A percentile compares a stretch with the other conserved stretches of the same genome.
These are phyloP conservation scores for Pyricularia sp. DNA, from an alignment of 2,329 filamentous ascomycete species.

Conservation along the genomic window DNA sequence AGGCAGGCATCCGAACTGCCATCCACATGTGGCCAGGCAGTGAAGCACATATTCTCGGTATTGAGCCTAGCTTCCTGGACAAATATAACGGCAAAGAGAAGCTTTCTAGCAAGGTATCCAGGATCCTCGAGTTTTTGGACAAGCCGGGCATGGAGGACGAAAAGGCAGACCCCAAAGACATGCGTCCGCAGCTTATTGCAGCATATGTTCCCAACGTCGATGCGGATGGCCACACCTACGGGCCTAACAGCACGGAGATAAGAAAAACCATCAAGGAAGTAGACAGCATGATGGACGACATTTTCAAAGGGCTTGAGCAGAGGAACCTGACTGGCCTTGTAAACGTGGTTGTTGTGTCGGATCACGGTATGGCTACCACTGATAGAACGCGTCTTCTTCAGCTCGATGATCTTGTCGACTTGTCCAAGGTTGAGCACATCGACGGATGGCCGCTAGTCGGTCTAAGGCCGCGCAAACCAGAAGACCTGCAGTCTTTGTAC, in stretches of 20 bases:
- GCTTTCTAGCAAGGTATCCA: slow-evolving; percentile 61
- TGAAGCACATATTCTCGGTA: slow-evolving; percentile 67
- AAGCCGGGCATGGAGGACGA: slow-evolving; percentile 57
- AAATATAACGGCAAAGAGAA: slow-evolving; percentile 68
- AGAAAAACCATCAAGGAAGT: slow-evolving; percentile 62
- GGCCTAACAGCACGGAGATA: slow-evolving; percentile 92
- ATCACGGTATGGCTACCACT: slow-evolving; percentile 97
- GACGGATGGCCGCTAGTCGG: slow-evolving; percentile 94
- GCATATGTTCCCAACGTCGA: slow-evolving; percentile 94
- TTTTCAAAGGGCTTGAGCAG: slow-evolving; percentile 63
- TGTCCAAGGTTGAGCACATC: slow-evolving; percentile 62
- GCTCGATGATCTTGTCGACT: slow-evolving; percentile 77
- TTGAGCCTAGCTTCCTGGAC: slow-evolving; percentile 70
- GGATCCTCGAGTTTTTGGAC: slow-evolving; percentile 75
- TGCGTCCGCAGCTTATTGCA: slow-evolving; percentile 79
- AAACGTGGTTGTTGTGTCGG: slow-evolving; percentile 90
- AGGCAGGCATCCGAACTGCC: slow-evolving; percentile 61
- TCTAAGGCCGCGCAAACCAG: slow-evolving; percentile 61
- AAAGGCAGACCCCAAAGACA: slow-evolving; percentile 32
- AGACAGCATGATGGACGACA: slow-evolving; percentile 65
- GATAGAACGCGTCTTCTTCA: slow-evolving; percentile 70
- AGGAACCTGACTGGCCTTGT: slow-evolving; percentile 82
- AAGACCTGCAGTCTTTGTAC: slow-evolving; percentile 56
- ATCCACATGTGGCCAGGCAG: slow-evolving; percentile 99
- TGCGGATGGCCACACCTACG: slow-evolving; percentile 71